Percentiles rank a stretch among this genome's conserved stretches.
These are phyloP conservation scores for Dianthus caryophyllus DNA, from an alignment of 148 eudicot genomes.

Conservation along the genomic window DNA sequence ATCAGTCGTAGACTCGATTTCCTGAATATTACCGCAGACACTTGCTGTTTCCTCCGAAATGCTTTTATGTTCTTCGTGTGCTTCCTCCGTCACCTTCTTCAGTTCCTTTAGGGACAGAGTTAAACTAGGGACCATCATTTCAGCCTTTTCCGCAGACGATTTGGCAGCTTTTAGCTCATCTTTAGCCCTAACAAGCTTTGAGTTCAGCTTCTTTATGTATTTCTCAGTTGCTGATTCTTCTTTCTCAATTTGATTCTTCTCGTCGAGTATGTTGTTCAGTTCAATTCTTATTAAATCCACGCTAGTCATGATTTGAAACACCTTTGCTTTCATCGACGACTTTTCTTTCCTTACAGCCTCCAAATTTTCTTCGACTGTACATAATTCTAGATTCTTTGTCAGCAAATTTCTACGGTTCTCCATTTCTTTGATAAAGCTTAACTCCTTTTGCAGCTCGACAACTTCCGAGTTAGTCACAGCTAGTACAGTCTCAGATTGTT, in stretches of 20 bases:
- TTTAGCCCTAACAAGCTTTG: slow-evolving; percentile 61
- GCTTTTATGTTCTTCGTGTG: slow-evolving; percentile 37
- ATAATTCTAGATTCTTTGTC: slow-evolving; percentile 14
- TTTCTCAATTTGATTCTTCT: slow-evolving; percentile 36
- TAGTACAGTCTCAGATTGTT: slow-evolving; percentile 44
- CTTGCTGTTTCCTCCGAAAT: slow-evolving; percentile 40
- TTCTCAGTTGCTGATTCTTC: slow-evolving; percentile 42
- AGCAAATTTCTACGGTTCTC: slow-evolving; percentile 23
- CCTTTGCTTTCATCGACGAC: slow-evolving; percentile 38
- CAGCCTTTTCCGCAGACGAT: slow-evolving; percentile 49
- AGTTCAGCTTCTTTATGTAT: slow-evolving; percentile 43
- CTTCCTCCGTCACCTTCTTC: slow-evolving; percentile 39
- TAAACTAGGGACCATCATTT: slow-evolving; percentile 39
- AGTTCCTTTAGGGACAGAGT: slow-evolving; percentile 40
- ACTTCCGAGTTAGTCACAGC: slow-evolving; percentile 44
- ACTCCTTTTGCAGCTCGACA: slow-evolving; percentile 44
- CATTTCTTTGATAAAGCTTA: slow-evolving; percentile 49
- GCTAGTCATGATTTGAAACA: slow-evolving; percentile 61
- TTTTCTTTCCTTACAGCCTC: slow-evolving; percentile 56
- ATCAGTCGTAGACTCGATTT: slow-evolving; percentile 41
- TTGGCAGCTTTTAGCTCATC: slow-evolving; percentile 48
- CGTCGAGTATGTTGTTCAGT: slow-evolving; percentile 32
- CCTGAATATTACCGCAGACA: slow-evolving; percentile 40
- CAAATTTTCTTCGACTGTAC: slow-evolving; percentile 36
- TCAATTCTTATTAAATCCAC: slow-evolving; percentile 71